phyloP scores from a whole-genome alignment of 805 yeast genomes.

The Sugiyamaella valdiviana region DNA sequence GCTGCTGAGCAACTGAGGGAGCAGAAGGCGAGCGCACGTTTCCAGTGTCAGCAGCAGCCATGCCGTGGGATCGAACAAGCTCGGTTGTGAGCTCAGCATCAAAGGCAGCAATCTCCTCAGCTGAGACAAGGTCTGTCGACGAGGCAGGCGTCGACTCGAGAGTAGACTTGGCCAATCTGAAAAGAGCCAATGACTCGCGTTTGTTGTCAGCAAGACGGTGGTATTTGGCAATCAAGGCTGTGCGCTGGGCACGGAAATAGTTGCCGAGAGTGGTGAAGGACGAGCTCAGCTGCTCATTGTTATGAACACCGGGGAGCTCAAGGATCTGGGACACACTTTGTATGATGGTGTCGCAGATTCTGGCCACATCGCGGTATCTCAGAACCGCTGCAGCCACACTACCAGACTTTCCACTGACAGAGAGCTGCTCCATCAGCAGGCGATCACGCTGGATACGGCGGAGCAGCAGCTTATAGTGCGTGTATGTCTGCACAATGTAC shows the following conservation, averaged over 20 bases:
- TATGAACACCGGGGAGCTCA: conserved; percentile 89
- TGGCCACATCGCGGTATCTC: conserved; percentile 35
- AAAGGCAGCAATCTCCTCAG: background rate
- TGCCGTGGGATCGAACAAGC: conserved; percentile 26
- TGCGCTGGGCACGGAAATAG: conserved; percentile 43
- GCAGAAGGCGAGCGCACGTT: background rate
- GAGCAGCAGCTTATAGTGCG: conserved; percentile 60
- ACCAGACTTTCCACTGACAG: no score
- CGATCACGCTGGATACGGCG: conserved; percentile 70
- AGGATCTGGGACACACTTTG: conserved; percentile 51
- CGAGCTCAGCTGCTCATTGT: conserved; percentile 61
- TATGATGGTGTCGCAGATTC: conserved; percentile 47
- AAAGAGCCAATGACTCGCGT: conserved; percentile 30
- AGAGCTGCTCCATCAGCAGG: conserved; percentile 32
- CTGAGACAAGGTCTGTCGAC: background rate
- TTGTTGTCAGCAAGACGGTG: conserved; percentile 29
- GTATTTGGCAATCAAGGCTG: conserved; percentile 38
- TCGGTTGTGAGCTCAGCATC: conserved; percentile 1
- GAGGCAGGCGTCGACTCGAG: background rate
- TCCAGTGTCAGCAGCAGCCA: conserved; percentile 32
- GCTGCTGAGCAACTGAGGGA: conserved; percentile 40
- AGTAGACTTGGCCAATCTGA: conserved; percentile 13
- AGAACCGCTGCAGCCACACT: no score
- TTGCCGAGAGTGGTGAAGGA: conserved; percentile 47
- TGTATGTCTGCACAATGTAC: conserved; percentile 68